Conservation (phyloP, 371 early-diverging fungal species). For the Mucor sp. region DNA sequence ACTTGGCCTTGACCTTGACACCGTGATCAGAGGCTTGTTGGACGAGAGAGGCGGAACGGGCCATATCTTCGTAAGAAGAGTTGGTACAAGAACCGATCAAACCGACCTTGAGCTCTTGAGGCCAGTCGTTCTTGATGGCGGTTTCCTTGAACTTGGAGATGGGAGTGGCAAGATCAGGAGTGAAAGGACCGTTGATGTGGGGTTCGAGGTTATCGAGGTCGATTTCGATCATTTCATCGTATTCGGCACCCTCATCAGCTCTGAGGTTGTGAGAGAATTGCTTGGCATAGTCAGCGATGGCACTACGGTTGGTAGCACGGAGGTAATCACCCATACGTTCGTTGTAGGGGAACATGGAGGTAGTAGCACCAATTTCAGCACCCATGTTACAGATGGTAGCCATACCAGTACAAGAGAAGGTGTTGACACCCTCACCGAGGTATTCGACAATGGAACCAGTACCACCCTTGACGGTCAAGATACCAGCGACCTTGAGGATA, state of each 20-base stretch:
- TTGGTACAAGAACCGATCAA: slow-evolving; percentile 97
- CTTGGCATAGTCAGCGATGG: slow-evolving; percentile 71
- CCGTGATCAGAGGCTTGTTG: slow-evolving; percentile 81
- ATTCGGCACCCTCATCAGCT: slow-evolving; percentile 85
- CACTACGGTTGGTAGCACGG: slow-evolving; percentile 77
- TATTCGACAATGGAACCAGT: slow-evolving; percentile 96
- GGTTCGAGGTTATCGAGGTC: slow-evolving; percentile 88
- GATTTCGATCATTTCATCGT: slow-evolving; percentile 93
- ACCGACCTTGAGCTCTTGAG: slow-evolving; percentile 78
- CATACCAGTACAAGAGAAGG: slow-evolving; percentile 95
- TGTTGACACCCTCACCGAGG: slow-evolving; percentile 93
- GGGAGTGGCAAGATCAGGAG: slow-evolving; percentile 92
- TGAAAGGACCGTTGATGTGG: slow-evolving; percentile 96
- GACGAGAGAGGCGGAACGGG: slow-evolving; percentile 85
- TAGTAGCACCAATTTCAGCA: slow-evolving; percentile 96
- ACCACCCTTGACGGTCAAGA: slow-evolving; percentile 90
- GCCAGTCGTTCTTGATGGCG: slow-evolving; percentile 82
- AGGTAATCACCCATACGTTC: slow-evolving; percentile 86
- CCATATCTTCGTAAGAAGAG: slow-evolving; percentile 95
- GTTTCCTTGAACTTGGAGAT: slow-evolving; percentile 85
- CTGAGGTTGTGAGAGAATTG: slow-evolving; percentile 75
- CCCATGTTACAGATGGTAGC: slow-evolving; percentile 99
- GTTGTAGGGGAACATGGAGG: slow-evolving; percentile 94
- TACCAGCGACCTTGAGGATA: slow-evolving; percentile 93
- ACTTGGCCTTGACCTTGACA: slow-evolving; percentile 75